Base-by-base conservation (phyloP, 2,329 filamentous ascomycete species). In the Basipetospora chlamydospora region DNA sequence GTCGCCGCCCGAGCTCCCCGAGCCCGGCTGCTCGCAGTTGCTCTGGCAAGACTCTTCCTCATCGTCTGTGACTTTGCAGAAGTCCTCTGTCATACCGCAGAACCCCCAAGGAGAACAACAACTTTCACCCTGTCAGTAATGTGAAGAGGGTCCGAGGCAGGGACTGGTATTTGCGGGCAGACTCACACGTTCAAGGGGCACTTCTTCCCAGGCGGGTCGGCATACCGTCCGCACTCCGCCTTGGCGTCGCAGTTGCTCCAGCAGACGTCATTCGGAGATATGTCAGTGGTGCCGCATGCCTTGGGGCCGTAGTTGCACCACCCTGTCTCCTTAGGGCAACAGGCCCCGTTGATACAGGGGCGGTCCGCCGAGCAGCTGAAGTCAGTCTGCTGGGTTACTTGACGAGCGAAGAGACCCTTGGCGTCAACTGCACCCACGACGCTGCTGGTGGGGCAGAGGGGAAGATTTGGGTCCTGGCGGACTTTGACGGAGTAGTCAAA, bases 101-200 rank as follows among this genome's bases (percentile, higher is more conserved):
- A 49, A 53, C 18, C 50, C 46, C 4, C 6, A 33, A 12, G 9
- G 7, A 12, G 30, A 33, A n/a, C 30, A 33, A 9, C 12, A 20
- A n/a, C n/a, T n/a, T n/a, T n/a, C n/a, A n/a, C n/a, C n/a, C n/a
- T n/a, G n/a, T n/a, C n/a, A n/a, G n/a, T n/a, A n/a, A n/a, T n/a
- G n/a, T n/a, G n/a, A n/a, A n/a, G n/a, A n/a, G n/a, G n/a, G n/a
- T n/a, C n/a, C n/a, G n/a, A n/a, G n/a, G n/a, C n/a, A n/a, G n/a
- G n/a, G n/a, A n/a, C n/a, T n/a, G n/a, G n/a, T n/a, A n/a, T n/a
- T n/a, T n/a, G n/a, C n/a, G n/a, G n/a, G n/a, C n/a, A n/a, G n/a
- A n/a, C n/a, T n/a, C n/a, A 16, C 29, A 22, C 18, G 29, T 60
- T 59, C 2, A 61, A 46, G 2, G 54, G 56, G 29, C 55, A 59